Evolutionary conservation across 1,284 basidiomycete species (phyloP).

Genomic region (Cutaneotrichosporon sp.): DNA sequence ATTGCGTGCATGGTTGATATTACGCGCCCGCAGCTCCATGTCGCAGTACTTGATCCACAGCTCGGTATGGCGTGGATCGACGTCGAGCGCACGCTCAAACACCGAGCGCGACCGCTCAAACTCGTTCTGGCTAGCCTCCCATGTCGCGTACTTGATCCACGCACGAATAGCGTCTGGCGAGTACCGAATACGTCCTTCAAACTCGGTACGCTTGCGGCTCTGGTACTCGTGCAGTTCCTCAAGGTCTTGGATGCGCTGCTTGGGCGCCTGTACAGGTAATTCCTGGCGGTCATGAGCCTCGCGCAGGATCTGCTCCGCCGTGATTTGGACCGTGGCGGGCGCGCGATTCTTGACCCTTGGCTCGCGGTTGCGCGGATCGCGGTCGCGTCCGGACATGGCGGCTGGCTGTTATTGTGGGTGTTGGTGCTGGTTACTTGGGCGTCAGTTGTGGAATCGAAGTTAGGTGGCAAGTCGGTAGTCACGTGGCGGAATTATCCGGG

Average conservation of each 20-base stretch:
- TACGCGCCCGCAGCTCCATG: slow-evolving; percentile 94
- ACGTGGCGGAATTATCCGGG: slow-evolving; percentile 2
- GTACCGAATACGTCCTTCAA: slow-evolving; percentile 89
- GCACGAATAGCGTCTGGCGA: slow-evolving; percentile 62
- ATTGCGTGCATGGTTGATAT: slow-evolving; percentile 95
- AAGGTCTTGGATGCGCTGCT: slow-evolving; percentile 91
- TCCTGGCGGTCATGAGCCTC: slow-evolving; percentile 99
- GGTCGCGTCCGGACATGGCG: slow-evolving; percentile 45
- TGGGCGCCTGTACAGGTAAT: slow-evolving; percentile 82
- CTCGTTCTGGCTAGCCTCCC: slow-evolving; percentile 94
- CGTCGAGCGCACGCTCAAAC: slow-evolving; percentile 94
- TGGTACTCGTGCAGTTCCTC: slow-evolving; percentile 97
- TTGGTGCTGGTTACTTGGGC: background rate
- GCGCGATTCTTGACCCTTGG: slow-evolving; percentile 88
- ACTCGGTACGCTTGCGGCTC: slow-evolving; percentile 91
- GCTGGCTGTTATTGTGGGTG: background rate
- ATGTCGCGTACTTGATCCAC: slow-evolving; percentile 64
- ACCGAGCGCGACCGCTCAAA: slow-evolving; percentile 89
- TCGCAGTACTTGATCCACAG: slow-evolving; percentile 97
- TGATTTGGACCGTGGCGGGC: slow-evolving; percentile 91
- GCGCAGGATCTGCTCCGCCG: slow-evolving; percentile 93
- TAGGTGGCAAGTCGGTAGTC: background rate
- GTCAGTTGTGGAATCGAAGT: background rate
- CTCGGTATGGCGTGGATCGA: slow-evolving; percentile 82
- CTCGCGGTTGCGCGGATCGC: slow-evolving; percentile 47